Evolutionary conservation across 176 grass and related monocot genomes (phyloP).

Genomic region (Pharus latifolius): DNA sequence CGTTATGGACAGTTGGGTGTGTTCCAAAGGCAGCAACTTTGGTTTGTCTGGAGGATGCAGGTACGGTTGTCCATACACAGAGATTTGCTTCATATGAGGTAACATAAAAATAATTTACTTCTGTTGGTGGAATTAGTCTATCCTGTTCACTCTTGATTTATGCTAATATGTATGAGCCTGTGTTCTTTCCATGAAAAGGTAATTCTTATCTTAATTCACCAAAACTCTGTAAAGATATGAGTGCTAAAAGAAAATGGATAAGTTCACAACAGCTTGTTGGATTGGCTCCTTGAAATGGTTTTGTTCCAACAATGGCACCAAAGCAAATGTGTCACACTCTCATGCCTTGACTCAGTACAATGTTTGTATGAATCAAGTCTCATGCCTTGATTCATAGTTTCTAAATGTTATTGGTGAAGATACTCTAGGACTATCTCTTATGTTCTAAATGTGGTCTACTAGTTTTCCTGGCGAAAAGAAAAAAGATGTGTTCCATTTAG

Average conservation of each 20-base stretch:
- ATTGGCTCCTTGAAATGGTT: neutral
- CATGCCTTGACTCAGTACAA: too few species aligned
- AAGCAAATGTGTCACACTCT: too few species aligned
- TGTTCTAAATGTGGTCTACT: too few species aligned
- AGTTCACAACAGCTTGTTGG: neutral
- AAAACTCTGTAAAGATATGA: neutral
- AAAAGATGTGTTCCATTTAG: too few species aligned
- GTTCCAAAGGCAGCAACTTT: conserved; percentile 1
- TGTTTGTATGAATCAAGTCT: too few species aligned
- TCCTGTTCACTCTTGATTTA: conserved; percentile 11
- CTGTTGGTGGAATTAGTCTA: conserved; percentile 7
- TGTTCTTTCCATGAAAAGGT: neutral
- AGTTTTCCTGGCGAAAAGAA: too few species aligned
- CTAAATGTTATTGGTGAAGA: too few species aligned
- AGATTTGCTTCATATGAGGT: conserved; percentile 18
- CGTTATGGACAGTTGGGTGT: conserved; percentile 13
- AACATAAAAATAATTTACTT: conserved; percentile 14
- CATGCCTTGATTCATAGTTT: too few species aligned
- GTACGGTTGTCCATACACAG: neutral
- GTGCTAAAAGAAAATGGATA: neutral
- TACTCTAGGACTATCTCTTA: too few species aligned
- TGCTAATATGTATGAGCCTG: neutral
- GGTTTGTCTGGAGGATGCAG: conserved; percentile 9
- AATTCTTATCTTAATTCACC: conserved; percentile 3
- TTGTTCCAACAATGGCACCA: too few species aligned